Evolutionary conservation across 1,284 basidiomycete species (phyloP).

Genomic region (Mycosarcoma mackinlayi): DNA sequence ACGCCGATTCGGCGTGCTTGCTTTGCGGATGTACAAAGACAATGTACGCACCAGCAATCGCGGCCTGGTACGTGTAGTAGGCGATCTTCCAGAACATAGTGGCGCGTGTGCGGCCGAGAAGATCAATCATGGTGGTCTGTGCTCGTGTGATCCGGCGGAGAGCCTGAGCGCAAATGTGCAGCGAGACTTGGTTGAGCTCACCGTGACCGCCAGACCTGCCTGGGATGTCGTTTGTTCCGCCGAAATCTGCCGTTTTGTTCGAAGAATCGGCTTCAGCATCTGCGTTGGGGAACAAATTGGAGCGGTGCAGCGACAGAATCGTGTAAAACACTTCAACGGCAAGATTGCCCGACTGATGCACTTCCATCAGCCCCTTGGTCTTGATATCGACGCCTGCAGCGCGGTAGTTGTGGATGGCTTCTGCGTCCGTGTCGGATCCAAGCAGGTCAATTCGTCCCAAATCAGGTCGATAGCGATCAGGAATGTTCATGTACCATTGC

Average conservation of each 20-base stretch:
- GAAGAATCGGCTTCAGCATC: neutral
- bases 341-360: slow-evolving; percentile 40
- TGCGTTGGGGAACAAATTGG: slow-evolving; percentile 28
- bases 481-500: slow-evolving; percentile 42
- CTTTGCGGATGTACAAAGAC: slow-evolving; percentile 40
- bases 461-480: slow-evolving; percentile 34
- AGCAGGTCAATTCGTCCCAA: slow-evolving; percentile 29
- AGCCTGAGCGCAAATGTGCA: slow-evolving; percentile 40
- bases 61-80: slow-evolving; percentile 46
- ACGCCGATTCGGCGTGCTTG: slow-evolving; percentile 31
- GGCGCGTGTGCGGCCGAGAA: slow-evolving; percentile 25
- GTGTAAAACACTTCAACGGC: slow-evolving; percentile 44
- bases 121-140: slow-evolving; percentile 38
- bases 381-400: slow-evolving; percentile 41
- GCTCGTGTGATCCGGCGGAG: slow-evolving; percentile 37
- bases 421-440: slow-evolving; percentile 16
- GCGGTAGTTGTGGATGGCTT: slow-evolving; percentile 27
- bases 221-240: neutral
- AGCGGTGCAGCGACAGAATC: slow-evolving; percentile 28
- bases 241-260: neutral
- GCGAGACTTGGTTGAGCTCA: slow-evolving; percentile 27
- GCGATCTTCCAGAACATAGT: slow-evolving; percentile 51
- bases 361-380: slow-evolving; percentile 42
- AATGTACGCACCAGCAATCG: slow-evolving; percentile 42
- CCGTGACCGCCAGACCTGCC: neutral